Conservation (phyloP, 2,329 filamentous ascomycete genomes). For the Aspergillus sp. region DNA sequence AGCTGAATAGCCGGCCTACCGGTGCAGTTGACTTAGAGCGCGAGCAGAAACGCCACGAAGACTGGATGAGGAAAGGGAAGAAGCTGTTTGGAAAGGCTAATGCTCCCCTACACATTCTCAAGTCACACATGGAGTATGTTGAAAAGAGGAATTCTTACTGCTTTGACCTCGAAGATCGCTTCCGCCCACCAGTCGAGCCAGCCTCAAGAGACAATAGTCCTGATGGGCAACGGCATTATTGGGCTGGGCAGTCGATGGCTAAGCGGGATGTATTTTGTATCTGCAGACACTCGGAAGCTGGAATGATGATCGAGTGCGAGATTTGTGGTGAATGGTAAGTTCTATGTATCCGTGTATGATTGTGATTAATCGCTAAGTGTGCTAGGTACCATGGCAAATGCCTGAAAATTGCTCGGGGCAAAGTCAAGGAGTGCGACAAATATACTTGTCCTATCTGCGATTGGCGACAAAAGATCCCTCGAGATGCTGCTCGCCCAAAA, state of each 20-base stretch:
- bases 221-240: slow-evolving; percentile 39
- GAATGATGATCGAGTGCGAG: slow-evolving; percentile 99
- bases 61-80: slow-evolving; percentile 99
- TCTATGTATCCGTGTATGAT: neutral
- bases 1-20: slow-evolving; percentile 86
- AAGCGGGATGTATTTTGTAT: slow-evolving; percentile 92
- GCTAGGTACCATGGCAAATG: slow-evolving; percentile 94
- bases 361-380: slow-evolving; percentile 26
- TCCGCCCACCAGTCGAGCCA: slow-evolving; percentile 85
- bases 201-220: slow-evolving; percentile 79
- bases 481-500: slow-evolving; percentile 92
- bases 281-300: slow-evolving; percentile 86
- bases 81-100: slow-evolving; percentile 98
- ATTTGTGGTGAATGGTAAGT: slow-evolving; percentile 94
- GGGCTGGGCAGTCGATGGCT: slow-evolving; percentile 49
- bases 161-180: slow-evolving; percentile 87
- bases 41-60: slow-evolving; percentile 90
- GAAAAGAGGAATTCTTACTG: slow-evolving; percentile 85
- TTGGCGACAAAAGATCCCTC: slow-evolving; percentile 93
- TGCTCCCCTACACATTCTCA: slow-evolving; percentile 91
- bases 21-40: slow-evolving; percentile 92
- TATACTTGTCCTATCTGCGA: slow-evolving; percentile 98
- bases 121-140: slow-evolving; percentile 91
- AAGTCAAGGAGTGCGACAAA: slow-evolving; percentile 97
- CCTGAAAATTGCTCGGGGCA: slow-evolving; percentile 93